Evolutionary conservation across 2,329 filamentous ascomycete species (phyloP), one percentile per base, ranked within the genome.

Genomic region (Diaporthe humulicola): DNA sequence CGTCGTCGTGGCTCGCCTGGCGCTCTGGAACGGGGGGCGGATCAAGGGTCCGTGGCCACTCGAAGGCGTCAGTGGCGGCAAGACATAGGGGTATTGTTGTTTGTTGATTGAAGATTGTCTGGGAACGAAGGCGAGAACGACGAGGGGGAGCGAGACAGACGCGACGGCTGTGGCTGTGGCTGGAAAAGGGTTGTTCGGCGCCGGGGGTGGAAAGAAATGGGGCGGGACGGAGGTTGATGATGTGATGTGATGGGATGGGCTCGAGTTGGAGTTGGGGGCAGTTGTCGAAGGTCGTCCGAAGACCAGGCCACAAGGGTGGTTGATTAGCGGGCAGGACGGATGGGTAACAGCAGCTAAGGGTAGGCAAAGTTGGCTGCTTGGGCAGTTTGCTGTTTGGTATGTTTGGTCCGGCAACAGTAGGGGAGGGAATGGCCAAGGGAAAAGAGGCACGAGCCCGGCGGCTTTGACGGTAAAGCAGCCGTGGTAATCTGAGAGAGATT

Each of bases 1-100:
- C 87, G 77, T 88, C 87, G 77, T 75, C 83, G 77, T 52, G 74
- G 61, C 33, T 74, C 70, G 67, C 67, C 48, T 50, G 58, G 52
- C 38, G 64, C 64, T 52, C 45, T 69, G 56, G 64, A 50, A 50
- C 66, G 17, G 71, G 25, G 71, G 22, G 57, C 70, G 70, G 73
- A 60, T 64, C 64, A 45, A 57, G 71, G 71, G 74, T 66, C 74
- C 74, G 42, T 60, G 71, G 71, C 70, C 36, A 74, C 48, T 56
- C 71, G 74, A 58, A 58, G 64, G 57, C 50, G 71, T 74, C 71
- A 74, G 74, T 71, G 66, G 71, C 66, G 71, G 66, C 58, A 75
- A 74, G 74, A 74, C 74, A 75, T 75, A 75, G 74, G 40, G 71
- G 50, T 74, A 25, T 45, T 25, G 48, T 25, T 73, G 48, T 54